Base-by-base conservation (phyloP, 805 yeast genomes). In the Saccharomycopsis sp. region DNA sequence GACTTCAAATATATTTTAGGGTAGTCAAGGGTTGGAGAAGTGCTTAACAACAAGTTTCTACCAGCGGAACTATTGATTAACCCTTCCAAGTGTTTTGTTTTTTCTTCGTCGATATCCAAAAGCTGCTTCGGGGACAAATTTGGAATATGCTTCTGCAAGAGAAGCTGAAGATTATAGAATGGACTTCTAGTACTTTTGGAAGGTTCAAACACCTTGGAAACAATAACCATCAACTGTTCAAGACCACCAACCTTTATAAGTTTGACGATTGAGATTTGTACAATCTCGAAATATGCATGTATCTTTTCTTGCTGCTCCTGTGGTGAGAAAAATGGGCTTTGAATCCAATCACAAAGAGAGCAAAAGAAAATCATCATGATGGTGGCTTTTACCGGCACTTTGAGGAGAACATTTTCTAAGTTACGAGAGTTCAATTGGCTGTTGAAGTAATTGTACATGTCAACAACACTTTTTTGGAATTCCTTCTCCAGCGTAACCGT, bases 71-170 rank as follows among this genome's bases (percentile, higher is more conserved):
- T 32, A 25, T 27, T 39, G 10, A 46, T 36, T 16, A 42, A 30
- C n/a, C 27, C 27, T 25, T 25, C n/a, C 27, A 25, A 25, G 36
- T 54, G 60, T 34, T 52, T 57, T 2, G 71, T 63, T 12, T 65
- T 68, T 15, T 58, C 60, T 35, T 60, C 64, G 47, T 71, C 72
- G 19, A 66, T 55, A 52, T 77, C 82, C 25, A 66, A 52, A 29
- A 81, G 58, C 50, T 74, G 71, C 18, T 63, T 59, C 1, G 83
- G 76, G 1, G 59, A 47, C 36, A 79, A 57, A 46, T 67, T 63
- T 2, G 92, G 89, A 13, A 77, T 64, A 41, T 77, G 80, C 40
- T 68, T 73, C 52, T 83, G 87, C 30, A 83, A 62, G 23, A 81
- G 60, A 0, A 80, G 63, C 52, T 86, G 69, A 41, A 80, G 70